These are phyloP conservation scores for Aspergillus conjunctus DNA, from an alignment of 495 filamentous ascomycete species.

Conservation along the genomic window DNA sequence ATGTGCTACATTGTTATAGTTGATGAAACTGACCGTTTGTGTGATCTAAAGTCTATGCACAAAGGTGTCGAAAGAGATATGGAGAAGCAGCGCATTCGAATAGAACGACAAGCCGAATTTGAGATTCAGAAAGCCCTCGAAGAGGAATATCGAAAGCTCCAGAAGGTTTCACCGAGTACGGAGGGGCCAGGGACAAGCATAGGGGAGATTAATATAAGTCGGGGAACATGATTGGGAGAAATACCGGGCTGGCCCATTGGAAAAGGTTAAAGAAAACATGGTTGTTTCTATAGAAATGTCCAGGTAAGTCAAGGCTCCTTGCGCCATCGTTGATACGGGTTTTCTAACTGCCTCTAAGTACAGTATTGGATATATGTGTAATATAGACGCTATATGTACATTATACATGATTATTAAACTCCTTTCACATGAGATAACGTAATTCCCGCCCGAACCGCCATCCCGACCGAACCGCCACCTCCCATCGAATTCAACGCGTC, in stretches of 20 bases:
- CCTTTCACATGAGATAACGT: conserved; percentile 3
- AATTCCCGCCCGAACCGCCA: too few relatives aligned
- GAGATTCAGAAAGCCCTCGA: conserved; percentile 85
- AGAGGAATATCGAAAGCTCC: conserved; percentile 86
- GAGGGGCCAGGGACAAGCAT: conserved; percentile 26
- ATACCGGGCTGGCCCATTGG: background rate
- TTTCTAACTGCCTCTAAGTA: background rate
- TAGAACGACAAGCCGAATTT: conserved; percentile 87
- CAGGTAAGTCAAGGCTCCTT: conserved; percentile 8
- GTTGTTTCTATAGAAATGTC: background rate
- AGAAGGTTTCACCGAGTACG: conserved; percentile 57
- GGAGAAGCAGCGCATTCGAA: conserved; percentile 88
- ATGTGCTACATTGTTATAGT: conserved; percentile 5
- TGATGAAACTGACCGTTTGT: background rate
- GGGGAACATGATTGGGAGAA: conserved; percentile 25
- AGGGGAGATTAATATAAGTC: conserved; percentile 23
- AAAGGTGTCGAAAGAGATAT: conserved; percentile 90
- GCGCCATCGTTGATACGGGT: background rate
- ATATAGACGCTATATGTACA: conserved; percentile 28
- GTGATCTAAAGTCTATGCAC: conserved; percentile 67
- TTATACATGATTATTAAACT: conserved; percentile 16
- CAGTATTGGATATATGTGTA: conserved; percentile 13
- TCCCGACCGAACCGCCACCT: too few relatives aligned
- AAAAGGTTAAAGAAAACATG: background rate
- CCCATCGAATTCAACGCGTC: too few relatives aligned